Conservation (phyloP, 2,329 filamentous ascomycete species). For the Colletotrichum echinochloae region DNA sequence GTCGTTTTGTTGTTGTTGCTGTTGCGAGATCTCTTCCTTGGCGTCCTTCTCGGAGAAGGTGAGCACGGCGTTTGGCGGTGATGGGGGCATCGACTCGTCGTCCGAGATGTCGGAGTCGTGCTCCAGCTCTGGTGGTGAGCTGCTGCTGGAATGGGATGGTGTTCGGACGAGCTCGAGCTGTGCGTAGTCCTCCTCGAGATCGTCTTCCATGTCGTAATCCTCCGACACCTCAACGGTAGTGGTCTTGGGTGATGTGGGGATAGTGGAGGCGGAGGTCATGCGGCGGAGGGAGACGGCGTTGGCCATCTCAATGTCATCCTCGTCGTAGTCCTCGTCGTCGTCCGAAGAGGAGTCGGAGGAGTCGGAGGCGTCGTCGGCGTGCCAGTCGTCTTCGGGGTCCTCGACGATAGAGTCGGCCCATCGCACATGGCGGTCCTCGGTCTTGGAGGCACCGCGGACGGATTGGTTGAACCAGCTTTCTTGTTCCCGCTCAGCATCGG, state of each 20-base stretch:
- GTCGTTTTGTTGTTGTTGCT: constrained; percentile 57
- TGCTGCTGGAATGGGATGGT: constrained; percentile 68
- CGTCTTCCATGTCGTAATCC: constrained; percentile 61
- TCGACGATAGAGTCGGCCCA: constrained; percentile 86
- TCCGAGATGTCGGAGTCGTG: constrained; percentile 77
- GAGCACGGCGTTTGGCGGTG: constrained; percentile 69
- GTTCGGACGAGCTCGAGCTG: constrained; percentile 77
- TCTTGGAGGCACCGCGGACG: constrained; percentile 76
- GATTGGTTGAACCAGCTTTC: constrained; percentile 98
- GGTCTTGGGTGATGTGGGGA: constrained; percentile 40
- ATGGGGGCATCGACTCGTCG: constrained; percentile 80
- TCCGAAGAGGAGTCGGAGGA: constrained; percentile 51
- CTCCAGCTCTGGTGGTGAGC: constrained; percentile 75
- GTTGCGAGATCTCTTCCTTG: constrained; percentile 53
- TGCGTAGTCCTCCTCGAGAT: constrained; percentile 74
- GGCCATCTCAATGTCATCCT: constrained; percentile 70
- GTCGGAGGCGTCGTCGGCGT: constrained; percentile 72
- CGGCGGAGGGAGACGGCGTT: constrained; percentile 61
- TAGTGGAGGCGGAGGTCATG: constrained; percentile 53
- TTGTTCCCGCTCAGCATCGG: constrained; percentile 94
- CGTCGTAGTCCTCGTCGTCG: constrained; percentile 62
- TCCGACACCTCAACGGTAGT: constrained; percentile 52
- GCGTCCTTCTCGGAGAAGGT: constrained; percentile 70
- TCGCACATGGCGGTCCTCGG: constrained; percentile 77
- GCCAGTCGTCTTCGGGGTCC: constrained; percentile 78